Evolutionary conservation across 257 asterid species (phyloP), one percentile per base, ranked within the genome.

Genomic region (Forsythia viridissima): DNA sequence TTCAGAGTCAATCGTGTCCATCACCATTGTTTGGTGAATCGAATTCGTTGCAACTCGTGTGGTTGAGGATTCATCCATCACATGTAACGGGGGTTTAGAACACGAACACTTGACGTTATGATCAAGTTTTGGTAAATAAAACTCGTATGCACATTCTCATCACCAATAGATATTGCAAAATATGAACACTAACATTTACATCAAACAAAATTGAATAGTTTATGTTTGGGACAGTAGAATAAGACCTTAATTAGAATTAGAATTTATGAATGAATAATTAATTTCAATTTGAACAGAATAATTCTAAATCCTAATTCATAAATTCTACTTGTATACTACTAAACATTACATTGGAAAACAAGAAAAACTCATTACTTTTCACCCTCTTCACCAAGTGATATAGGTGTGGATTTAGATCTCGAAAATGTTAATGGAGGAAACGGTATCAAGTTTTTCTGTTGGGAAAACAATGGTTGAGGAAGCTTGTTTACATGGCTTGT

Each of bases 401-500:
- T 48, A 55, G 80, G 9, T 34, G 68, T 57, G 3, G 85, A 16
- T 75, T 84, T 77, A 0, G 81, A 66, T 18, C 75, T 57, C 46
- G 81, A 57, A 69, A 78, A 75, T 16, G 79, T 20, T 52, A 67
- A 59, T 41, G 86, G 84, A 74, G 77, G 80, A 48, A 81, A 70
- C 46, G 63, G 34, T 44, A 38, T 24, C 71, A 80, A 74, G 43
- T 21, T 71, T 9, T 38, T 70, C 8, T 70, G 86, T 59, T 76
- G 87, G 18, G 80, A 69, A 44, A 69, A 48, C 46, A 57, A 11
- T 42, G 79, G 52, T 36, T 78, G 83, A 68, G 79, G 70, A 77
- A 81, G 77, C 51, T 59, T 83, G 73, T 70, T 83, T 55, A 77
- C 57, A 73, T 73, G 77, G 71, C 83, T 67, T 11, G 86, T 72